Evolutionary conservation across 2,329 filamentous ascomycete genomes (phyloP), one percentile per base, ranked within the genome.

Genomic region (Raffaelea ambrosiae): DNA sequence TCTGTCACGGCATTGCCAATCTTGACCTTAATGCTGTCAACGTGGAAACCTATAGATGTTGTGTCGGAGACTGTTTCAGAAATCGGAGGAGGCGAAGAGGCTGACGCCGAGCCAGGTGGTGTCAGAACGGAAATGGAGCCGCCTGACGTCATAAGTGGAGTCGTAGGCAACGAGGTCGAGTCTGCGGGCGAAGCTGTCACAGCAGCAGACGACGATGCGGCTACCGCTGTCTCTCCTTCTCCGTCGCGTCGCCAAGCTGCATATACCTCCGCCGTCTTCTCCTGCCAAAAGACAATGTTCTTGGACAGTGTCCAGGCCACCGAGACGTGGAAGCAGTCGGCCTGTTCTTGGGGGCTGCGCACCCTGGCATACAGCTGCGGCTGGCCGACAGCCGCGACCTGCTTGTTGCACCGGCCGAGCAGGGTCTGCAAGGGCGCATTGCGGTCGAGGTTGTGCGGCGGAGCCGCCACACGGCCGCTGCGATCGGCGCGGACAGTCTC

Each of bases 251-350:
- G 40, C n/a, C n/a, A n/a, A n/a, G n/a, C n/a, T n/a, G n/a, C n/a
- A n/a, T 64, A 67, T 4, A 63, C 53, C 3, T 53, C 50, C 3
- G 61, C 56, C 0, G 71, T 74, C 22, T 58, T 58, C 44, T 62
- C 53, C 16, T 59, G 57, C 14, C 75, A 58, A 31, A 74, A 69
- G 3, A 66, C 50, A 5, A 63, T 68, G 0, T 79, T 81, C 39
- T 68, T 61, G 10, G 70, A 64, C 52, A 91, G 72, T 1, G 78
- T 84, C 93, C 91, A 97, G 0, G 84, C 93, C 48, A 98, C 79
- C 41, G 89, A 95, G 51, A 97, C 69, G 64, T 98, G 93, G 59
- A 96, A 96, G 20, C 36, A 19, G 14, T 26, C 20, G 13, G 21
- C 16, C 3, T 16, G 35, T 31, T n/a, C n/a, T n/a, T n/a, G 7